phyloP scores from a whole-genome alignment of 768 basidiomycete species.

The Rhodotorula toruloides region DNA sequence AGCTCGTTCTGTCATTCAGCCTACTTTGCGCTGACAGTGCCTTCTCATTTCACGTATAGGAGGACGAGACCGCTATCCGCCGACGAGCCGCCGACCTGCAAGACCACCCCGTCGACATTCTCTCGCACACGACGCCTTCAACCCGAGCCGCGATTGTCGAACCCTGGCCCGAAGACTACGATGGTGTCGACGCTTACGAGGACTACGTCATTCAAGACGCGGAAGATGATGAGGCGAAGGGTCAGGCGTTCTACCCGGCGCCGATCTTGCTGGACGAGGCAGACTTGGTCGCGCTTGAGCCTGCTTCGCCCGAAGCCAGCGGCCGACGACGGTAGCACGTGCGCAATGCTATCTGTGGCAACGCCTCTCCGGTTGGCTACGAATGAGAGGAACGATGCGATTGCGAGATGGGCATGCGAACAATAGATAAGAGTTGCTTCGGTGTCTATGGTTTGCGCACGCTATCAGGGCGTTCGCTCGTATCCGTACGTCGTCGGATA shows the following conservation, averaged over 20 bases:
- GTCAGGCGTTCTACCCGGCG: conserved; percentile 39
- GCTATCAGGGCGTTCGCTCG: background rate
- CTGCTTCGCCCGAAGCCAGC: background rate
- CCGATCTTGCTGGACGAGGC: background rate
- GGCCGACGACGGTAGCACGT: background rate
- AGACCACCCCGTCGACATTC: conserved; percentile 32
- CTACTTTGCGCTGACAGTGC: background rate
- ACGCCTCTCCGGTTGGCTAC: too few species aligned
- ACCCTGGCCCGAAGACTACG: conserved; percentile 13
- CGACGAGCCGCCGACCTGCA: conserved; percentile 38
- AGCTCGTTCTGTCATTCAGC: background rate
- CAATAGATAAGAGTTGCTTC: too few species aligned
- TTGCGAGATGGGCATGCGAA: too few species aligned
- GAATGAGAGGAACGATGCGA: too few species aligned
- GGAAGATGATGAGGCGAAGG: conserved; percentile 41
- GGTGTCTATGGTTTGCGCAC: too few species aligned
- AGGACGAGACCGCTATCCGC: conserved; percentile 38
- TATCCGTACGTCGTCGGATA: background rate
- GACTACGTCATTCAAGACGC: conserved; percentile 36
- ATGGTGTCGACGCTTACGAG: conserved; percentile 25
- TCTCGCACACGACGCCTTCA: conserved; percentile 13
- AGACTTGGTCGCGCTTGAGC: background rate
- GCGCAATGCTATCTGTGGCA: too few species aligned
- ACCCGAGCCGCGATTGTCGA: conserved; percentile 15
- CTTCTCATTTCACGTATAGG: background rate